Evolutionary conservation across 352 stramenopile genomes (phyloP).

Genomic region (Globisporangium acanthophoron): DNA sequence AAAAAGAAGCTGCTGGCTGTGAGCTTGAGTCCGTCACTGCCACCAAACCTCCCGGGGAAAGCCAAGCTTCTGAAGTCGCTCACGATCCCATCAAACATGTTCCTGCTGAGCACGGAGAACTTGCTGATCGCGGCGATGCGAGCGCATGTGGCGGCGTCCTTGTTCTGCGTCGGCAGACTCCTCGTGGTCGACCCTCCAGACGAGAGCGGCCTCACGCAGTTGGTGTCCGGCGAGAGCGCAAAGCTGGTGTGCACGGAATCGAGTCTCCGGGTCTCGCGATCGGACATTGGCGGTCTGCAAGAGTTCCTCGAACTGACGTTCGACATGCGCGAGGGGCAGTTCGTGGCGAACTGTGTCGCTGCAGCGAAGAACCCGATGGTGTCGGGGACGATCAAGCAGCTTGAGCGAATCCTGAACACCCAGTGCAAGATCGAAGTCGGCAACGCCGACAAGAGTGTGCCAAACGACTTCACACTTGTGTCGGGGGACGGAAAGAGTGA

Average conservation of each 20-base stretch:
- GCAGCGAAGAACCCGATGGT: conserved; percentile 56
- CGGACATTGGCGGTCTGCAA: conserved; percentile 72
- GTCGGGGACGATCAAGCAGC: conserved; percentile 40
- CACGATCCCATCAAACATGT: conserved; percentile 73
- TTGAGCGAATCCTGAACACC: conserved; percentile 71
- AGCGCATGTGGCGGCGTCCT: conserved; percentile 58
- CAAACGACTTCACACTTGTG: conserved; percentile 64
- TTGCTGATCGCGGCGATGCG: conserved; percentile 72
- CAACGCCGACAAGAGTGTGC: conserved; percentile 30
- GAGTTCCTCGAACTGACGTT: conserved; percentile 80
- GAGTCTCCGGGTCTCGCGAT: conserved; percentile 55
- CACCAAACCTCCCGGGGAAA: conserved; percentile 55
- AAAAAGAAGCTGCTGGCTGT: conserved; percentile 61
- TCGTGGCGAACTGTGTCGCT: conserved; percentile 63
- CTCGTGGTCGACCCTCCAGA: conserved; percentile 65
- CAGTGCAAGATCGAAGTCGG: conserved; percentile 76
- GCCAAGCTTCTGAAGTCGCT: conserved; percentile 48
- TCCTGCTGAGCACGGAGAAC: conserved; percentile 66
- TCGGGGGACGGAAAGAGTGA: conserved; percentile 69
- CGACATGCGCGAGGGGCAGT: conserved; percentile 67
- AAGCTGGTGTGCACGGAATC: conserved; percentile 50
- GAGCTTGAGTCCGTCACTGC: conserved; percentile 55
- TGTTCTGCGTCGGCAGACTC: conserved; percentile 69
- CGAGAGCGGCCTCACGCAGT: conserved; percentile 41
- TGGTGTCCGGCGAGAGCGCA: conserved; percentile 71